phyloP scores from a whole-genome alignment of 140 eudicot species.

The Erigeron philadelphicus region DNA sequence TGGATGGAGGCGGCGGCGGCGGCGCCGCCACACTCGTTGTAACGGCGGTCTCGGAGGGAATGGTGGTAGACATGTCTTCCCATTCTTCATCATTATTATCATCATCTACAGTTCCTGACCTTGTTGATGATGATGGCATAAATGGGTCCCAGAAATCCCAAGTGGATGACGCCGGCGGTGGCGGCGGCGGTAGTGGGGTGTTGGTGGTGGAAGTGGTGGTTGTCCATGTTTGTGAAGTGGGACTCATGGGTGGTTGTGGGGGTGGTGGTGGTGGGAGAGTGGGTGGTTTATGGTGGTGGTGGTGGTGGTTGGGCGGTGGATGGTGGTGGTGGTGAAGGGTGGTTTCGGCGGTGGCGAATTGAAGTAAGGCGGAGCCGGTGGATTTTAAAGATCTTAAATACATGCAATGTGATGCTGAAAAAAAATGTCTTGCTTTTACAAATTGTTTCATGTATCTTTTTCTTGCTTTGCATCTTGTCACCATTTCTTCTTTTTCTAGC shows the following conservation, averaged over 20 bases:
- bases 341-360: slow-evolving; percentile 79
- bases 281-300: slow-evolving; percentile 37
- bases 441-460: slow-evolving; percentile 84
- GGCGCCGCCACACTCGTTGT: slow-evolving; percentile 62
- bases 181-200: slow-evolving; percentile 54
- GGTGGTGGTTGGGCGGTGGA: slow-evolving; percentile 36
- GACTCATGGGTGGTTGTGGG: slow-evolving; percentile 55
- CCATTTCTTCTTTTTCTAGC: slow-evolving; percentile 72
- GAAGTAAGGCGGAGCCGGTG: slow-evolving; percentile 84
- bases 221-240: slow-evolving; percentile 40
- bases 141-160: slow-evolving; percentile 99
- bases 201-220: slow-evolving; percentile 54
- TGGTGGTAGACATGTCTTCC: slow-evolving; percentile 52
- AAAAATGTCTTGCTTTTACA: slow-evolving; percentile 71
- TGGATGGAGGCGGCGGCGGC: slow-evolving; percentile 48
- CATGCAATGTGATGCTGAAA: slow-evolving; percentile 70
- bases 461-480: slow-evolving; percentile 76
- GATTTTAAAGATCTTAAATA: slow-evolving; percentile 60
- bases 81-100: slow-evolving; percentile 79
- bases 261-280: slow-evolving; percentile 36
- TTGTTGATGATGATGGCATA: slow-evolving; percentile 58
- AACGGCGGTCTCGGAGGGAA: slow-evolving; percentile 43
- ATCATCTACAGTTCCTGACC: slow-evolving; percentile 57
- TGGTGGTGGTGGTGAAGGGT: slow-evolving; percentile 53
- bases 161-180: slow-evolving; percentile 62